These are phyloP conservation scores for Tetrapyrgos nigripes DNA, from an alignment of 1,284 basidiomycete species.

Conservation along the genomic window DNA sequence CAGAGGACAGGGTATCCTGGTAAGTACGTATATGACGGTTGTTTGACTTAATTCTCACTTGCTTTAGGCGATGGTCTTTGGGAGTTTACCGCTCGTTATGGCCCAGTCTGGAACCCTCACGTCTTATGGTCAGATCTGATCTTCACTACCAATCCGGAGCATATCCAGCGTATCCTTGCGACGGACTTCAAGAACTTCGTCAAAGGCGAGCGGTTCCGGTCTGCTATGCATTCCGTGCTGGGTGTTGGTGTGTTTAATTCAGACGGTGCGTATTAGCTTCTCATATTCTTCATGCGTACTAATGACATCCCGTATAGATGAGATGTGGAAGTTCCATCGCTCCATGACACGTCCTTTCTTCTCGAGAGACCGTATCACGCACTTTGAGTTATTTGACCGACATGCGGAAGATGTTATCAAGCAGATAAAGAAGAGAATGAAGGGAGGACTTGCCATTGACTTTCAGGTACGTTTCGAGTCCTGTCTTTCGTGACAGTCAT, in stretches of 20 bases:
- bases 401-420: conserved; percentile 45
- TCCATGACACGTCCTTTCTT: conserved; percentile 31
- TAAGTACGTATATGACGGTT: neutral
- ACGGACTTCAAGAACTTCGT: conserved; percentile 25
- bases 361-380: conserved; percentile 54
- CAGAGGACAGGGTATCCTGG: conserved; percentile 34
- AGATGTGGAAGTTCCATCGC: conserved; percentile 22
- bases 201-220: conserved; percentile 16
- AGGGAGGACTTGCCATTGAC: conserved; percentile 53
- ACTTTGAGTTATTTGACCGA: conserved; percentile 57
- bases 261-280: conserved; percentile 7
- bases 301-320: conserved; percentile 2
- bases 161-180: conserved; percentile 41
- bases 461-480: conserved; percentile 44
- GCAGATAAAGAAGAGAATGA: conserved; percentile 43
- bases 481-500: neutral
- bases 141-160: conserved; percentile 36
- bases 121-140: conserved; percentile 22
- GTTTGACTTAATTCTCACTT: neutral
- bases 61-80: conserved; percentile 13
- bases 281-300: neutral
- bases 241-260: conserved; percentile 19
- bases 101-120: conserved; percentile 28
- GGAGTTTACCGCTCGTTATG: conserved; percentile 16
- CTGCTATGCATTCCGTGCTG: conserved; percentile 11